These are phyloP conservation scores for Termitomyces sp. DNA, from an alignment of 768 basidiomycete species.

Conservation along the genomic window DNA sequence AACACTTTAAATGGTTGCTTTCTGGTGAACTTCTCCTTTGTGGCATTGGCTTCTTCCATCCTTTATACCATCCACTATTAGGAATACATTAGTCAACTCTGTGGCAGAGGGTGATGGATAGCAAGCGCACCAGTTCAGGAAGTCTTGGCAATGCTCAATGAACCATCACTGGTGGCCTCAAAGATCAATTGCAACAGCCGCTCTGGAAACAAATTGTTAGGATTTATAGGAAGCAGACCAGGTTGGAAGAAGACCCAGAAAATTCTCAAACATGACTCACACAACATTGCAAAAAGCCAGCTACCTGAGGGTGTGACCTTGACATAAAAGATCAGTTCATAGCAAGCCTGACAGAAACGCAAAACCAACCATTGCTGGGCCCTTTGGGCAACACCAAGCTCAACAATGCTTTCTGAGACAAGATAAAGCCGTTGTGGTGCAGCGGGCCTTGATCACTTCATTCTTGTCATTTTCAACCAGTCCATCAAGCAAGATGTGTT, in stretches of 20 bases:
- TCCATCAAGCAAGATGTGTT: constrained; percentile 85
- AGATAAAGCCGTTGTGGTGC: constrained; percentile 80
- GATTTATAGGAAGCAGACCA: no score
- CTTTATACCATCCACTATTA: no score
- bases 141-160: no score
- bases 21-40: no score
- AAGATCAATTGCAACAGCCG: no score
- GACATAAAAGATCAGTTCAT: constrained; percentile 1
- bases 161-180: no score
- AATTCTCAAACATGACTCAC: constrained; percentile 42
- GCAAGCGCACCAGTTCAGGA: no score
- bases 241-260: background rate
- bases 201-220: no score
- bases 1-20: no score
- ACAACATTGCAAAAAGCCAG: constrained; percentile 85
- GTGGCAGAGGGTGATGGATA: no score
- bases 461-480: constrained; percentile 84
- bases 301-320: constrained; percentile 80
- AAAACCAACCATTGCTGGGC: constrained; percentile 74
- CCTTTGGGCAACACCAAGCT: constrained; percentile 73
- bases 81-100: no score
- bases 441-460: constrained; percentile 79
- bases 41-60: no score
- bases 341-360: background rate
- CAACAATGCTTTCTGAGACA: constrained; percentile 81